These are phyloP conservation scores for Auricularia sp. DNA, from an alignment of 768 basidiomycete species.

Conservation along the genomic window DNA sequence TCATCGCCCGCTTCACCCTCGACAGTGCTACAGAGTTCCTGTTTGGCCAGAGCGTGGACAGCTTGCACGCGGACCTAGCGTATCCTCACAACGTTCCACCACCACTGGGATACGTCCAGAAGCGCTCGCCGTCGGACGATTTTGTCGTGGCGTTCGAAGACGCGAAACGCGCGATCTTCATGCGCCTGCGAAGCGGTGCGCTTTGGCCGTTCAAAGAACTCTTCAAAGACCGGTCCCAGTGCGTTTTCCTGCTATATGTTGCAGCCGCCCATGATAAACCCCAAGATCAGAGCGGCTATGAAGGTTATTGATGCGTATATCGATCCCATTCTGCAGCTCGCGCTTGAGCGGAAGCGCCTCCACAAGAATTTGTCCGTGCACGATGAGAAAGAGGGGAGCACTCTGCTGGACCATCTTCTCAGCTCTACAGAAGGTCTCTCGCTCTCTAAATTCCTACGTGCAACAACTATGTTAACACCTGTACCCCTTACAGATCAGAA, in stretches of 20 bases:
- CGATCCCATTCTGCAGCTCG: not conserved
- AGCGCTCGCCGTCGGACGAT: conserved; percentile 8
- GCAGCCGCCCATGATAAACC: too few relatives aligned
- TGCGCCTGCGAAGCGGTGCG: conserved; percentile 21
- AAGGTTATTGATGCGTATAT: conserved; percentile 28
- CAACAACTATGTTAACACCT: too few relatives aligned
- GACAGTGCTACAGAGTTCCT: conserved; percentile 42
- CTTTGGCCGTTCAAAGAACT: conserved; percentile 34
- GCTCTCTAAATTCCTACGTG: not conserved
- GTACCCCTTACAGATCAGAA: conserved; percentile 14
- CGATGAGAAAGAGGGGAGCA: conserved; percentile 26
- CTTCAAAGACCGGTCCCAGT: conserved; percentile 18
- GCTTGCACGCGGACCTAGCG: conserved; percentile 26
- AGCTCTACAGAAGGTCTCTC: not conserved
- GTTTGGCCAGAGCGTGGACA: conserved; percentile 34
- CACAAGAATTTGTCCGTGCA: not conserved
- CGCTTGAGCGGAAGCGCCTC: not conserved
- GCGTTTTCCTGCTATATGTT: not conserved
- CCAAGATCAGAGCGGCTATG: conserved; percentile 18
- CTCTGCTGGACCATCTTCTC: not conserved
- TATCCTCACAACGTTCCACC: conserved; percentile 23
- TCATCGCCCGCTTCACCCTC: conserved; percentile 13
- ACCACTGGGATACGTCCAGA: not conserved
- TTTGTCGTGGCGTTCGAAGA: conserved; percentile 26
- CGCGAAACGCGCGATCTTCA: conserved; percentile 22